Evolutionary conservation across 2,329 filamentous ascomycete species (phyloP).

Genomic region (Penicillium italicum): DNA sequence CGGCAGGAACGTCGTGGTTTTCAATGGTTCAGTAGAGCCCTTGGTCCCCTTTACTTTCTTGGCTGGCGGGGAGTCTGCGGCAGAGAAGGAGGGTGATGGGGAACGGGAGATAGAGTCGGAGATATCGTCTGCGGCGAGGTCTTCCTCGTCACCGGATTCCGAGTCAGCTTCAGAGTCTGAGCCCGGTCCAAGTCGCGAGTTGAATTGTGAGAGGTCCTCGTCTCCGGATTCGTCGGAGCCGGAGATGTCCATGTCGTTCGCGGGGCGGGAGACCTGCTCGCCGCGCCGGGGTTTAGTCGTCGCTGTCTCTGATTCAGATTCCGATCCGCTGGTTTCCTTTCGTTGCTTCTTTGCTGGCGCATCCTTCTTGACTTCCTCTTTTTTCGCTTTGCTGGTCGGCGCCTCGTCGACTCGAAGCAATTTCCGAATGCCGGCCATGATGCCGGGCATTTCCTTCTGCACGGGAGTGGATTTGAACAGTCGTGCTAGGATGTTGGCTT

Average conservation of each 20-base stretch:
- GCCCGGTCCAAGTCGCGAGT: constrained; percentile 32
- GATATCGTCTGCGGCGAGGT: constrained; percentile 21
- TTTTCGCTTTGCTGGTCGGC: constrained; percentile 16
- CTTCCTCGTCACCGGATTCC: constrained; percentile 25
- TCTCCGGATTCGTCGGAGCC: constrained; percentile 28
- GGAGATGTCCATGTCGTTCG: constrained; percentile 18
- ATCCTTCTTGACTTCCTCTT: constrained; percentile 11
- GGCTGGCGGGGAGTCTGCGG: constrained; percentile 15
- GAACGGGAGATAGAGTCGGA: constrained; percentile 39
- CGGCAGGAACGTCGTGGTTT: constrained; percentile 56
- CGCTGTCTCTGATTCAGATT: constrained; percentile 12
- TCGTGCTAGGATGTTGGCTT: constrained; percentile 57
- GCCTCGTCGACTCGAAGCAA: constrained; percentile 37
- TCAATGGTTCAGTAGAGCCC: constrained; percentile 18
- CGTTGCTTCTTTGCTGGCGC: constrained; percentile 8
- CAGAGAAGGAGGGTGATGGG: constrained; percentile 28
- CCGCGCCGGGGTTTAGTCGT: constrained; percentile 2
- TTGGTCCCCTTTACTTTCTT: constrained; percentile 27
- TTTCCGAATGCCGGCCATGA: constrained; percentile 41
- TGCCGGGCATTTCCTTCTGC: constrained; percentile 51
- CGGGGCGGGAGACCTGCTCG: constrained; percentile 6
- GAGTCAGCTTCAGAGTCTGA: constrained; percentile 27
- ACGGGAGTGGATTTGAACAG: constrained; percentile 60
- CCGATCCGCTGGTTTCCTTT: constrained; percentile 5
- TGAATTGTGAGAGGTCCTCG: constrained; percentile 32